A percentile compares a stretch with the other conserved stretches of the same genome.
Conservation (phyloP, 371 early-diverging fungal genomes). For the Saksenaea vasiformis region DNA sequence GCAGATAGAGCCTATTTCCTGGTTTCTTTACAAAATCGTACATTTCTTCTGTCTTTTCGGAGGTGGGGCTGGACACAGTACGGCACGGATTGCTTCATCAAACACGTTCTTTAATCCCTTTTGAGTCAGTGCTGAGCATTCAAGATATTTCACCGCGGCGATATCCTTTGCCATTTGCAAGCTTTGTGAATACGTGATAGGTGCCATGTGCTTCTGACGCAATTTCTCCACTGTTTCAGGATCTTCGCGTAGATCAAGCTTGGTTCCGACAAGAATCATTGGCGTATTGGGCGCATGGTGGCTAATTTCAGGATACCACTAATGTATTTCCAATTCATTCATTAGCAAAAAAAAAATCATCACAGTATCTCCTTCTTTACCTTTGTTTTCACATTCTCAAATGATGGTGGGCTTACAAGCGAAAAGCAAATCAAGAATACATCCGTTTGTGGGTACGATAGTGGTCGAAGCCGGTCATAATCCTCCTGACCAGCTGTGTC, state of each 20-base stretch:
- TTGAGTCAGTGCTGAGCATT: slow-evolving; percentile 98
- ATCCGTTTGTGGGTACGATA: slow-evolving; percentile 89
- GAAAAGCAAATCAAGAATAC: slow-evolving; percentile 87
- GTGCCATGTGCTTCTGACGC: slow-evolving; percentile 84
- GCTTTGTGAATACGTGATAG: slow-evolving; percentile 90
- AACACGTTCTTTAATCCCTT: slow-evolving; percentile 98
- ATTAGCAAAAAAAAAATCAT: too few species aligned
- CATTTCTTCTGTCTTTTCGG: slow-evolving; percentile 67
- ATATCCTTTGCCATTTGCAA: slow-evolving; percentile 91
- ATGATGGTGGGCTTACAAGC: slow-evolving; percentile 72
- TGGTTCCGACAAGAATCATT: slow-evolving; percentile 97
- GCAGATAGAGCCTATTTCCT: background rate
- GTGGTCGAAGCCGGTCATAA: slow-evolving; percentile 95
- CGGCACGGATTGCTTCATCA: slow-evolving; percentile 98
- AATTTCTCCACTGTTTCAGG: slow-evolving; percentile 86
- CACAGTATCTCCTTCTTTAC: slow-evolving; percentile 37
- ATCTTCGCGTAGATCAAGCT: slow-evolving; percentile 97
- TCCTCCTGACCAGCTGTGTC: slow-evolving; percentile 99
- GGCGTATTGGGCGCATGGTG: slow-evolving; percentile 96
- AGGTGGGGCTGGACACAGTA: slow-evolving; percentile 48
- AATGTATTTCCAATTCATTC: too few species aligned
- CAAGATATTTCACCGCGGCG: slow-evolving; percentile 90
- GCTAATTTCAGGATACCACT: slow-evolving; percentile 96
- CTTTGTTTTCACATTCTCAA: slow-evolving; percentile 80
- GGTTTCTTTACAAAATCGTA: slow-evolving; percentile 58